Evolutionary conservation across 2,329 filamentous ascomycete species (phyloP).

Genomic region (Claviceps cyperi): DNA sequence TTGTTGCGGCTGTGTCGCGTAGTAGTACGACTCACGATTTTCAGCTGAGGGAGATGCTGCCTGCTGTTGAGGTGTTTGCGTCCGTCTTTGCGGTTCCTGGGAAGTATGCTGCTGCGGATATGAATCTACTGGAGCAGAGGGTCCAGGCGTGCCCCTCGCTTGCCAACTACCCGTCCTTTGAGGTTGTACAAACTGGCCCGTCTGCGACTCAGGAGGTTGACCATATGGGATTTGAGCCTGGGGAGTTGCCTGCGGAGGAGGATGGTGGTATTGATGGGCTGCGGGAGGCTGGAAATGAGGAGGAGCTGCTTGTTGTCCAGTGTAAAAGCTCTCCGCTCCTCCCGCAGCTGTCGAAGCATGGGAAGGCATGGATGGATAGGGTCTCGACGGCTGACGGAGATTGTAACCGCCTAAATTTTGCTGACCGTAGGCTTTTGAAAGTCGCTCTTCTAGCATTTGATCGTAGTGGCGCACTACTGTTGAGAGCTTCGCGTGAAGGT

Average conservation of each 20-base stretch:
- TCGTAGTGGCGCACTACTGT: constrained; percentile 97
- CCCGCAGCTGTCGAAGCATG: constrained; percentile 32
- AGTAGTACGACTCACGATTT: constrained; percentile 44
- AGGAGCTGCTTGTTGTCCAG: constrained; percentile 45
- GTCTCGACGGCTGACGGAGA: constrained; percentile 38
- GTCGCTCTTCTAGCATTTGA: constrained; percentile 87
- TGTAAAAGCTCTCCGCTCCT: constrained; percentile 71
- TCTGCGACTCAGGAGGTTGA: constrained; percentile 24
- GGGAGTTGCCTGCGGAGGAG: constrained; percentile 15
- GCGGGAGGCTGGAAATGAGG: constrained; percentile 16
- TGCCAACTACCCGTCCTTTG: constrained; percentile 41
- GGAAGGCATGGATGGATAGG: constrained; percentile 58
- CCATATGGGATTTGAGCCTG: constrained; percentile 31
- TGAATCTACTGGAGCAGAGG: constrained; percentile 21
- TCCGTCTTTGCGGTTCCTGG: constrained; percentile 13
- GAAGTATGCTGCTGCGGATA: constrained; percentile 12
- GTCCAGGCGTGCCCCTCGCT: constrained; percentile 21
- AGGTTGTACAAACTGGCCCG: constrained; percentile 28
- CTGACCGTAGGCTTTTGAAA: constrained; percentile 85
- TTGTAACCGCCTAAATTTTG: constrained; percentile 55
- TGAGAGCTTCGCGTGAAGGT: constrained; percentile 86
- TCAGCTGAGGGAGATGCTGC: constrained; percentile 25
- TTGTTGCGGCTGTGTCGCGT: constrained; percentile 24
- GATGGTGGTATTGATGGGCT: constrained; percentile 13
- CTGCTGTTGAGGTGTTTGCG: constrained; percentile 17